These are phyloP conservation scores for Pseudonitzschia multistriata DNA, from an alignment of 108 stramenopile species.

Conservation along the genomic window DNA sequence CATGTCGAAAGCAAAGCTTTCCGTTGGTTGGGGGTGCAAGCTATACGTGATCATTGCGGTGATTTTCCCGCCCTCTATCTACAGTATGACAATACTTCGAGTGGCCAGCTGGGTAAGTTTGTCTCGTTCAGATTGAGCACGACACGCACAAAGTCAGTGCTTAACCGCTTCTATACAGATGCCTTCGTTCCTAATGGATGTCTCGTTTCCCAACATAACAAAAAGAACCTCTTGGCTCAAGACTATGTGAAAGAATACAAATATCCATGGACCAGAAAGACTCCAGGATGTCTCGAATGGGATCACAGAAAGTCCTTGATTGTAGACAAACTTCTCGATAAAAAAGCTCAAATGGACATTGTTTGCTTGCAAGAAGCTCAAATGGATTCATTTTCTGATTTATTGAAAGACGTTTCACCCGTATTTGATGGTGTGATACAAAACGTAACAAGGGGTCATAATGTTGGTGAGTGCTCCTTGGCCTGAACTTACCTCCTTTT, in stretches of 20 bases:
- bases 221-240: conserved; percentile 44
- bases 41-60: background rate
- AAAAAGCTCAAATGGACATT: conserved; percentile 25
- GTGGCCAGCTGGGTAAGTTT: background rate
- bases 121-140: background rate
- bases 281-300: conserved; percentile 40
- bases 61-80: background rate
- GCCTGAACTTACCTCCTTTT: background rate
- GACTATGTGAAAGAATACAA: conserved; percentile 26
- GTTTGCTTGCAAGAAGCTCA: conserved; percentile 69
- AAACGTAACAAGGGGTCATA: conserved; percentile 33
- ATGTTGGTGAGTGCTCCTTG: conserved; percentile 10
- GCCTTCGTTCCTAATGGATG: too few relatives aligned
- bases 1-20: background rate
- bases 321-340: conserved; percentile 16
- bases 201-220: too few relatives aligned
- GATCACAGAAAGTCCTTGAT: conserved; percentile 34
- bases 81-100: background rate
- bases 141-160: background rate
- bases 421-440: conserved; percentile 36
- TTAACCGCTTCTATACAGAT: too few relatives aligned
- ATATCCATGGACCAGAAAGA: conserved; percentile 24
- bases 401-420: conserved; percentile 9
- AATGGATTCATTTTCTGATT: conserved; percentile 32
- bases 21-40: background rate